Base-by-base conservation (phyloP, 176 grass and related monocot species). In the Urochloa ruziziensis region DNA sequence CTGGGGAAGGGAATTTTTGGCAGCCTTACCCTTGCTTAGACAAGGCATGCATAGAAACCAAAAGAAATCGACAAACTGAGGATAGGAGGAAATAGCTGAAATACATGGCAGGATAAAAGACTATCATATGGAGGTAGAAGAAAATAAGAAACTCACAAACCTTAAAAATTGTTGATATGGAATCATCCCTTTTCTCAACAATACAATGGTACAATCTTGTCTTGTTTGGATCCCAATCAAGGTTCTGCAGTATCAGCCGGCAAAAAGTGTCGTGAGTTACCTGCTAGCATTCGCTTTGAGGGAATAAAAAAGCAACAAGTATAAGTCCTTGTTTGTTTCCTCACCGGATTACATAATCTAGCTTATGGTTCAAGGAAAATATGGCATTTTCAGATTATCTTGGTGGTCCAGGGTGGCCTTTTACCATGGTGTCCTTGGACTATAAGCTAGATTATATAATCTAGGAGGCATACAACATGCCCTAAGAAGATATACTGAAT, bases 191-290 rank as follows among this genome's bases (percentile, higher is more conserved):
- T 77, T 90, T 75, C 85, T 90, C 91, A 23, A 97, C 77, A 82
- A 63, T 84, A 78, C 91, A 97, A 36, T 92, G 86, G 58, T 90
- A 97, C 6, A 92, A 66, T 74, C 80, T 80, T 67, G 88, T 75
- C 74, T 71, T 90, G 19, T 34, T 43, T 32, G 85, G 70, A 28
- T 94, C 83, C 77, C 79, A 94, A 85, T 94, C 85, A 72, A 91
- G 66, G 79, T 78, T 83, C 92, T 97, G 83, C 85, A 61, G 58
- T 48, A 78, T 72, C 39, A 87, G 44, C 24, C 65, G n/a, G 48
- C 17, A 36, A 75, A 74, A 37, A 76, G 51, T 67, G 62, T 35
- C 32, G 44, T 87, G 28, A 79, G 62, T 16, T 15, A 49, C 17
- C 29, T 62, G 19, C 5, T 74, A 83, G n/a, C 34, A 83, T 44